These are phyloP conservation scores for Cruciata laevipes DNA, from an alignment of 257 asterid species.

Conservation along the genomic window DNA sequence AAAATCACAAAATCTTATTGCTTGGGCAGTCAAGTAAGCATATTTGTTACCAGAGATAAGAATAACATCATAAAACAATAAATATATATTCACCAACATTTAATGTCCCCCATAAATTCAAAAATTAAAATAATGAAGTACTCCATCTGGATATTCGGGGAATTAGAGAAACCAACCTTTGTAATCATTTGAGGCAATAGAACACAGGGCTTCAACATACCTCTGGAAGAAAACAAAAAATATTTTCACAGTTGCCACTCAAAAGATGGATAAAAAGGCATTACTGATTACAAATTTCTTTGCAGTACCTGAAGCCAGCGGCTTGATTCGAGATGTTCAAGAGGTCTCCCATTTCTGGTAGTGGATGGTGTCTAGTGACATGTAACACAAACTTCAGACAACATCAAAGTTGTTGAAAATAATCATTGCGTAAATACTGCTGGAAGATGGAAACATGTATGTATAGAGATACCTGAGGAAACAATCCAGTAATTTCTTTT, in stretches of 20 bases:
- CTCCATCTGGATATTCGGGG: neutral
- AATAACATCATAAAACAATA: too few species aligned
- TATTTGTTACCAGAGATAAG: neutral
- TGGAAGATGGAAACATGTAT: neutral
- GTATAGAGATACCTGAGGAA: constrained; percentile 70
- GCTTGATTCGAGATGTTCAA: constrained; percentile 73
- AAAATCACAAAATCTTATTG: neutral
- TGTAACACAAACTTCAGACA: constrained; percentile 17
- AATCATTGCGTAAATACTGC: neutral
- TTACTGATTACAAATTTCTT: neutral
- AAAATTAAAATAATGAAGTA: constrained; percentile 5
- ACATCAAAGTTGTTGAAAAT: constrained; percentile 1
- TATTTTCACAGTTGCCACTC: constrained; percentile 11
- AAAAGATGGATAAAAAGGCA: neutral
- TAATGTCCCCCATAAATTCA: neutral
- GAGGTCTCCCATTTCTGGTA: constrained; percentile 80
- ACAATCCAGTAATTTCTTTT: constrained; percentile 67
- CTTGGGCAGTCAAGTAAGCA: neutral
- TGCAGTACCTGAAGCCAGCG: constrained; percentile 84
- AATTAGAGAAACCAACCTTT: constrained; percentile 53
- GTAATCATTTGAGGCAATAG: constrained; percentile 85
- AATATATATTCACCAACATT: neutral
- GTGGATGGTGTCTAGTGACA: constrained; percentile 60
- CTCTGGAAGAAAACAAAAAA: constrained; percentile 50
- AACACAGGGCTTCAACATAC: constrained; percentile 94